phyloP scores from a whole-genome alignment of 257 asterid species.

The Jasminum sambac region DNA sequence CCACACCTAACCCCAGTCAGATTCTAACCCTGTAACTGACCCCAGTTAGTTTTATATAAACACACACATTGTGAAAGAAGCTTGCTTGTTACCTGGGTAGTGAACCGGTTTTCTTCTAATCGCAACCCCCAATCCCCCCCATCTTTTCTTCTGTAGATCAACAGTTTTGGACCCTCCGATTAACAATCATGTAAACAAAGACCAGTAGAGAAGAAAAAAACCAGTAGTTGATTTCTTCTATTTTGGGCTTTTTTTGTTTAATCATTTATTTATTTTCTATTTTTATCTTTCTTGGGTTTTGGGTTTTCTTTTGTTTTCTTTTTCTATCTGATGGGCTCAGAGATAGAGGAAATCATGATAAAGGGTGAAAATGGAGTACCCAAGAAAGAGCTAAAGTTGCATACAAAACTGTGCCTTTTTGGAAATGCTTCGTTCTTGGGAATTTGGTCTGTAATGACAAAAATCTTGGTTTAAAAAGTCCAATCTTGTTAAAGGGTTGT shows the following conservation, averaged over 20 bases:
- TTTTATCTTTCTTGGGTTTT: slow-evolving; percentile 24
- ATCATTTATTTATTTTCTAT: neutral
- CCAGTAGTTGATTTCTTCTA: slow-evolving; percentile 29
- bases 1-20: slow-evolving; percentile 57
- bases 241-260: slow-evolving; percentile 19
- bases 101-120: slow-evolving; percentile 20
- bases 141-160: slow-evolving; percentile 44
- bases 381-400: slow-evolving; percentile 50
- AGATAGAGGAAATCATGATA: slow-evolving; percentile 39
- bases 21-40: slow-evolving; percentile 54
- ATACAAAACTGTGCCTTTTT: slow-evolving; percentile 61
- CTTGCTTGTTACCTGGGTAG: slow-evolving; percentile 45
- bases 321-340: slow-evolving; percentile 54
- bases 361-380: slow-evolving; percentile 47
- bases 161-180: slow-evolving; percentile 36
- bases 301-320: slow-evolving; percentile 22
- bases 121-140: neutral
- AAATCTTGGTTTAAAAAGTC: neutral
- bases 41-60: slow-evolving; percentile 65
- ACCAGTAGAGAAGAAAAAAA: slow-evolving; percentile 4
- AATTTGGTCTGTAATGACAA: slow-evolving; percentile 34
- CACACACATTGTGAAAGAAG: slow-evolving; percentile 36
- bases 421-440: slow-evolving; percentile 54
- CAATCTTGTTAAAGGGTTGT: slow-evolving; percentile 6
- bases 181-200: slow-evolving; percentile 47